These are phyloP conservation scores for Trichoderma sp. DNA, from an alignment of 2,329 filamentous ascomycete genomes.

Conservation along the genomic window DNA sequence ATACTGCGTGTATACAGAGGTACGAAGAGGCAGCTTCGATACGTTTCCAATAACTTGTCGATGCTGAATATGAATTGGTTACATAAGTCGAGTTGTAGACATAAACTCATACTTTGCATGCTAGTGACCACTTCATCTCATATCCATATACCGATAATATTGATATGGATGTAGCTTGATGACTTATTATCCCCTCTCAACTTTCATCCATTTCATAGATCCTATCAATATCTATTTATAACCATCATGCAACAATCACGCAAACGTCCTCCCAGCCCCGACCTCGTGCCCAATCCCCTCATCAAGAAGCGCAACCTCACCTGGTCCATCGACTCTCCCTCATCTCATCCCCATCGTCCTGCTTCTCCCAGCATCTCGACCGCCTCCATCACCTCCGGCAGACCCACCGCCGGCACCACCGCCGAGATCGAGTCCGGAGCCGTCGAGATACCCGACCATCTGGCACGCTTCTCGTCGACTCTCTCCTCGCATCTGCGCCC, in stretches of 20 bases:
- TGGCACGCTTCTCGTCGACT: slow-evolving; percentile 40
- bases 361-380: slow-evolving; percentile 1
- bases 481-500: slow-evolving; percentile 34
- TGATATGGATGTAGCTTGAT: neutral
- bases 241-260: neutral
- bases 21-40: neutral
- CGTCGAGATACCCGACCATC: slow-evolving; percentile 41
- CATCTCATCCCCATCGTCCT: neutral
- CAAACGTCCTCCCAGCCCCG: slow-evolving; percentile 38
- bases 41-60: neutral
- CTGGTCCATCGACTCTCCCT: slow-evolving; percentile 39
- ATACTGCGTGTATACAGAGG: no score
- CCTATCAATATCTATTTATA: neutral
- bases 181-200: neutral
- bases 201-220: neutral
- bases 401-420: slow-evolving; percentile 28
- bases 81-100: neutral
- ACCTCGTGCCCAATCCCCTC: slow-evolving; percentile 47
- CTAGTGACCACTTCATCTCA: neutral
- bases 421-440: slow-evolving; percentile 45
- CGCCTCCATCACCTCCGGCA: slow-evolving; percentile 19
- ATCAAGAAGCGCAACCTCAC: slow-evolving; percentile 49
- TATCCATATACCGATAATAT: neutral
- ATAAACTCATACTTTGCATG: neutral
- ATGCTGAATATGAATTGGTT: neutral